Evolutionary conservation across 148 eudicot genomes (phyloP), one percentile per base, ranked within the genome.

Genomic region (Fagopyrum homotropicum): DNA sequence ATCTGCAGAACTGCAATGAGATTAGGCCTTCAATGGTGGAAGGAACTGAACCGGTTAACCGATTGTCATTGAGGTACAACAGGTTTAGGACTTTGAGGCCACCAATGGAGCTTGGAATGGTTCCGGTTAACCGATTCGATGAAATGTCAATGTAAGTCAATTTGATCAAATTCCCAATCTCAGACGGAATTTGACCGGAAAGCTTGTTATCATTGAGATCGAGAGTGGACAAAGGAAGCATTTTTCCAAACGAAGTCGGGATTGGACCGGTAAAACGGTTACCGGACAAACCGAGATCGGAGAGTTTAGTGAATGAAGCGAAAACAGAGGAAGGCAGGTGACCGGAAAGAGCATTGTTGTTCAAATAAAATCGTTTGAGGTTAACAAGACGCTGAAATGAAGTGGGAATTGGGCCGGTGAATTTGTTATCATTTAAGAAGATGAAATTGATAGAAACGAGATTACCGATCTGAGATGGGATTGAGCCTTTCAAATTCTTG

Each of bases 381-480:
- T 76, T 83, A 8, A 8, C 49, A 1, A 93, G 89, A 45, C 44
- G 7, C 29, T 79, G 69, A 63, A 93, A 75, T 0, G 93, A 82
- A 54, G 35, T 11, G 29, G 97, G 98, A 64, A 93, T 76, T 0
- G 85, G 45, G 2, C 95, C 95, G 0, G 75, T 72, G 56, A 93
- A 86, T 43, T 80, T 73, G 79, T 93, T 93, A 2, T 82, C 68
- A 71, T 85, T 80, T 43, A 93, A 82, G 66, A 80, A 84, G 4
- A 93, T 84, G 47, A 75, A 73, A 16, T 68, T 79, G 29, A 93
- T 78, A 17, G 51, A 69, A 1, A 86, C 75, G n/a, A 93, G 75
- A 16, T 78, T 83, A 43, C 98, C 95, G 5, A 93, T 30, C 74
- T 89, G 88, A 0, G 84, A 47, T 0, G 97, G 98, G 5, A 93